phyloP scores from a whole-genome alignment of 108 stramenopile species.

The Skeletonema grethae region DNA sequence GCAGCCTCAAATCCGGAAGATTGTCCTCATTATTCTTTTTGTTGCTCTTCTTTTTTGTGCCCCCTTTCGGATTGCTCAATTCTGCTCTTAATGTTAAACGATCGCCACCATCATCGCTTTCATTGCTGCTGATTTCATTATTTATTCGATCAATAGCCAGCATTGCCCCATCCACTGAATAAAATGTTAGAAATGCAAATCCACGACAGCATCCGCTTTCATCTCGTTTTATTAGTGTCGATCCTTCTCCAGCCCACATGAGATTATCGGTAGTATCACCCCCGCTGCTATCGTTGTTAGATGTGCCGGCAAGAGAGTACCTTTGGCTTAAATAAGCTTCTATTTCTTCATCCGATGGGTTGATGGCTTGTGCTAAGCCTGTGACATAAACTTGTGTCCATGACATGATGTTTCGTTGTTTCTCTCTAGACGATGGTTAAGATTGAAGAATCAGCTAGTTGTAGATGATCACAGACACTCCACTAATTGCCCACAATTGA shows the following conservation, averaged over 20 bases:
- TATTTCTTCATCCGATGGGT: constrained; percentile 32
- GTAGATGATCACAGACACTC: too few species aligned
- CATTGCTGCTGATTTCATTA: background rate
- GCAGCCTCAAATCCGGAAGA: constrained; percentile 19
- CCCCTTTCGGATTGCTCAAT: constrained; percentile 3
- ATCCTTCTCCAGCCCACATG: constrained; percentile 36
- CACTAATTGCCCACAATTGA: too few species aligned
- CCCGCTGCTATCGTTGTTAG: background rate
- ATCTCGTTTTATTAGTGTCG: constrained; percentile 29
- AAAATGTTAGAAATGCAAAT: constrained; percentile 37
- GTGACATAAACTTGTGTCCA: constrained; percentile 40
- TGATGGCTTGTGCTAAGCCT: constrained; percentile 16
- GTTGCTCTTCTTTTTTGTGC: constrained; percentile 6
- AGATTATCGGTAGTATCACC: background rate
- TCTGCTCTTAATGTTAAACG: constrained; percentile 6
- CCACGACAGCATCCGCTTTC: constrained; percentile 26
- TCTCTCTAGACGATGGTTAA: background rate
- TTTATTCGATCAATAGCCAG: constrained; percentile 16
- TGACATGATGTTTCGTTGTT: background rate
- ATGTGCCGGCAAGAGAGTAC: background rate
- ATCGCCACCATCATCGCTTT: background rate
- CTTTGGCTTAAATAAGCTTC: constrained; percentile 4
- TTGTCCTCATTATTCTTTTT: background rate
- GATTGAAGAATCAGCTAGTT: background rate
- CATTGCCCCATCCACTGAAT: constrained; percentile 7